Percentiles rank a stretch among this genome's conserved stretches.
These are phyloP conservation scores for Nakazawaea molendinolei DNA, from an alignment of 805 yeast species.

Conservation along the genomic window DNA sequence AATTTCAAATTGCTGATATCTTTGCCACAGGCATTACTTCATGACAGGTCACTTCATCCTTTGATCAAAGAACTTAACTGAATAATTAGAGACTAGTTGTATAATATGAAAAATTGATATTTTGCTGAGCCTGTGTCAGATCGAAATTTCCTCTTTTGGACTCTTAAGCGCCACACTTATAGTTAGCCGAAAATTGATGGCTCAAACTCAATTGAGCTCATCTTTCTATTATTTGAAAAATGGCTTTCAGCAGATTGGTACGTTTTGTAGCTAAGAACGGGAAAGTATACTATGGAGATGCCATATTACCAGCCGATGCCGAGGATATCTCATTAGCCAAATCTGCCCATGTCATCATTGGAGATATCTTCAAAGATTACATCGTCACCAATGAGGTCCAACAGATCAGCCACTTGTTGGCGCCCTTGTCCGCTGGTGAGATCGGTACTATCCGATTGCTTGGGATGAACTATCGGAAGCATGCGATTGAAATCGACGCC, in stretches of 20 bases:
- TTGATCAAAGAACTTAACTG: constrained; percentile 1
- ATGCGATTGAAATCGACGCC: constrained; percentile 31
- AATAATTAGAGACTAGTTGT: not conserved
- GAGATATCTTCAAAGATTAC: constrained; percentile 35
- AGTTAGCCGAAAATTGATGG: no score
- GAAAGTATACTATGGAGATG: constrained; percentile 39
- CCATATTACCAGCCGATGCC: constrained; percentile 28
- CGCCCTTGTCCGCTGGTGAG: constrained; percentile 33
- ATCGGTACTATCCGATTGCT: constrained; percentile 37
- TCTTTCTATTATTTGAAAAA: no score
- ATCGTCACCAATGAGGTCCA: constrained; percentile 30
- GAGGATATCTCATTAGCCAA: constrained; percentile 31
- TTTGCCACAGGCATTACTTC: constrained; percentile 5
- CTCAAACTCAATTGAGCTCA: no score
- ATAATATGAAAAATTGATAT: not conserved
- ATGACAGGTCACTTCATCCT: not conserved
- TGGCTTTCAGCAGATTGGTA: constrained; percentile 24
- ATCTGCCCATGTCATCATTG: constrained; percentile 37
- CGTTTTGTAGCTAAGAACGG: constrained; percentile 42
- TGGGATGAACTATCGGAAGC: constrained; percentile 45
- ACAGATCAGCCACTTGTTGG: constrained; percentile 28
- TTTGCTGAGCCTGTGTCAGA: not conserved
- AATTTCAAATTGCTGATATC: not conserved
- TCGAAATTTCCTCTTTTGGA: no score
- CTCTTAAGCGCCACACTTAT: no score